Percentiles rank a stretch among this genome's conserved stretches.
phyloP scores from a whole-genome alignment of 306 rosid genomes.

The Boehmeria nivea region DNA sequence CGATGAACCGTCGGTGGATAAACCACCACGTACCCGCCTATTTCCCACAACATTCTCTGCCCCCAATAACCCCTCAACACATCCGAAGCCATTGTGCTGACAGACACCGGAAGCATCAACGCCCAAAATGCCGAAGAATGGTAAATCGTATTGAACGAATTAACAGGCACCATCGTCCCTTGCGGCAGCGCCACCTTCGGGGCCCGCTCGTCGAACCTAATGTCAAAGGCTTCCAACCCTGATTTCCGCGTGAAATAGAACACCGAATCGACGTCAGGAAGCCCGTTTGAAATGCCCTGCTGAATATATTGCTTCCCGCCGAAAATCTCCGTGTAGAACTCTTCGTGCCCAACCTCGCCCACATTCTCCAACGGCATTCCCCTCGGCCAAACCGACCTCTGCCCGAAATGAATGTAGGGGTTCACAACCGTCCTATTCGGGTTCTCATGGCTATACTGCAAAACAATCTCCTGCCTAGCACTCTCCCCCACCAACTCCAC shows the following conservation, averaged over 20 bases:
- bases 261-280: conserved; percentile 95
- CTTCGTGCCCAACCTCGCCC: conserved; percentile 83
- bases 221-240: conserved; percentile 69
- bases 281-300: conserved; percentile 88
- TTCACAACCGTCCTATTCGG: conserved; percentile 73
- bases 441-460: conserved; percentile 85
- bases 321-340: conserved; percentile 75
- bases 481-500: conserved; percentile 72
- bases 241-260: conserved; percentile 90
- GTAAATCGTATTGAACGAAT: conserved; percentile 83
- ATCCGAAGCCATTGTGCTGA: conserved; percentile 94
- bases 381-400: conserved; percentile 97
- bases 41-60: conserved; percentile 96
- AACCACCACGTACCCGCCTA: conserved; percentile 82
- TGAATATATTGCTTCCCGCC: conserved; percentile 95
- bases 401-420: conserved; percentile 95
- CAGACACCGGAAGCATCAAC: conserved; percentile 95
- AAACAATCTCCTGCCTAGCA: conserved; percentile 78
- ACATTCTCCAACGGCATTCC: conserved; percentile 92
- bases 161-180: conserved; percentile 83
- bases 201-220: conserved; percentile 73
- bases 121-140: conserved; percentile 95
- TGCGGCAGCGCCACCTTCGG: conserved; percentile 92
- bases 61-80: conserved; percentile 98
- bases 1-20: conserved; percentile 93